Evolutionary conservation across 345 rosid genomes (phyloP), one percentile per base, ranked within the genome.

Genomic region (Acer yangbiense): DNA sequence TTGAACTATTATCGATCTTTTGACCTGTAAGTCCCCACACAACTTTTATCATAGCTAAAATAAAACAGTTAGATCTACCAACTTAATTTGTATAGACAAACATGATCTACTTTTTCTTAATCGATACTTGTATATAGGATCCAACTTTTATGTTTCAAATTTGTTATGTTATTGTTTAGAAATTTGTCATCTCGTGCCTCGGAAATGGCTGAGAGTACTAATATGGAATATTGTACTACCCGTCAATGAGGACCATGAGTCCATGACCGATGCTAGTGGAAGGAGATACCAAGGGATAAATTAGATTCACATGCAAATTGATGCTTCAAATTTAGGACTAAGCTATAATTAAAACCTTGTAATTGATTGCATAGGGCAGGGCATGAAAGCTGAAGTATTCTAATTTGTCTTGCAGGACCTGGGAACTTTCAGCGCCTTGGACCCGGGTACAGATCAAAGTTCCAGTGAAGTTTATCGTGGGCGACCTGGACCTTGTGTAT

Each of bases 1-100:
- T 35, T 86, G 39, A 86, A 86, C 83, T 86, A 81, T 76, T 86
- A 83, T 70, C 82, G 88, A 60, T 78, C 76, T 65, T n/a, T 86
- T 57, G 76, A 86, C 70, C 29, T 74, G 86, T 86, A 83, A 0
- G 80, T 68, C 6, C 21, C 21, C n/a, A 0, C 43, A n/a, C 29
- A 41, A 27, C 57, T 63, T 60, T 12, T 46, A 41, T 48, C 57
- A 14, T 52, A 1, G n/a, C 57, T 52, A 7, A n/a, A 0, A 14
- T 4, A 52, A 3, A 54, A 54, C 1, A 54, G 58, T 12, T 54
- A 54, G 7, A 16, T 4, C 6, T 16, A 54, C 17, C 8, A 54
- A 16, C 7, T 54, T 25, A 25, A 25, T 25, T 52, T 14, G 11
- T 52, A 52, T 52, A 7, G 17, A 54, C 58, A 54, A 52, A 16